Percentiles rank a stretch among this genome's conserved stretches.
These are phyloP conservation scores for Trypanosoma avium DNA, from an alignment of 208 protist species.

Conservation along the genomic window DNA sequence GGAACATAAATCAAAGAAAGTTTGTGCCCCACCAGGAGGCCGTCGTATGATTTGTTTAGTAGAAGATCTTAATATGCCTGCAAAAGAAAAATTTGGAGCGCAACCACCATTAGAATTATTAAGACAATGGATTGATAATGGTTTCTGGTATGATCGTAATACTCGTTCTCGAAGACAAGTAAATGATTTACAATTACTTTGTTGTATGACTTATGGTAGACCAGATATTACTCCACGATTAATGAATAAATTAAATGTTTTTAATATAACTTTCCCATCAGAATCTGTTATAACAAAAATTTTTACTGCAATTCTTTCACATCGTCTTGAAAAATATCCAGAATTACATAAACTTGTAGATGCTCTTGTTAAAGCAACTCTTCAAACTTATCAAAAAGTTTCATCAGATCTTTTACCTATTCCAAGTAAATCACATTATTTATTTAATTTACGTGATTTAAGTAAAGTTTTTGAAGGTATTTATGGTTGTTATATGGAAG, in stretches of 20 bases:
- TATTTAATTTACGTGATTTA: slow-evolving; percentile 98
- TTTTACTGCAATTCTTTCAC: slow-evolving; percentile 94
- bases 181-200: slow-evolving; percentile 96
- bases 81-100: slow-evolving; percentile 96
- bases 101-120: slow-evolving; percentile 98
- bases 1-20: slow-evolving; percentile 97
- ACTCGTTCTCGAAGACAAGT: slow-evolving; percentile 94
- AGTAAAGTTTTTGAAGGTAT: slow-evolving; percentile 98
- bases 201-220: slow-evolving; percentile 97
- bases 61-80: slow-evolving; percentile 99
- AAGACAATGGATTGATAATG: slow-evolving; percentile 97
- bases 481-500: slow-evolving; percentile 87
- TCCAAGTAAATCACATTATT: slow-evolving; percentile 97
- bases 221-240: slow-evolving; percentile 93
- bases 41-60: slow-evolving; percentile 96
- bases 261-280: slow-evolving; percentile 96
- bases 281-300: slow-evolving; percentile 94
- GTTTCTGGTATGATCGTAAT: slow-evolving; percentile 96
- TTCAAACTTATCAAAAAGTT: slow-evolving; percentile 95
- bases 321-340: slow-evolving; percentile 91
- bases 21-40: slow-evolving; percentile 92
- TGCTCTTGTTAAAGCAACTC: slow-evolving; percentile 92
- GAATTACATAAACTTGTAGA: slow-evolving; percentile 93
- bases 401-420: slow-evolving; percentile 94
- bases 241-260: slow-evolving; percentile 94